A percentile compares a stretch with the other conserved stretches of the same genome.
phyloP scores from a whole-genome alignment of 805 yeast genomes.

The Debaryomyces tyrocola region DNA sequence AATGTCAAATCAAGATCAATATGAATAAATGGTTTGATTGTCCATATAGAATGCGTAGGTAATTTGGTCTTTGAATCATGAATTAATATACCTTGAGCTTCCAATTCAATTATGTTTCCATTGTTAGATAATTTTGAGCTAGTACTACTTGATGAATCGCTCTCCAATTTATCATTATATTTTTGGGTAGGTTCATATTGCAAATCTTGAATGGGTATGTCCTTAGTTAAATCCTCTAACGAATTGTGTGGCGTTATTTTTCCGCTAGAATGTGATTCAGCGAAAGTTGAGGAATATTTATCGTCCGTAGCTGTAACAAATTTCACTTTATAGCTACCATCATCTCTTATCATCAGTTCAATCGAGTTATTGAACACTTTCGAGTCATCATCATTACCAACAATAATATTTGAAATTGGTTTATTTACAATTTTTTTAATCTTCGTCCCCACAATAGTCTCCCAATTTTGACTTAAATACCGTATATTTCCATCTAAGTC shows the following conservation, averaged over 20 bases:
- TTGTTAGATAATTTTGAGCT: conserved; percentile 47
- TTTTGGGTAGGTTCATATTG: not conserved
- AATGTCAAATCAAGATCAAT: conserved; percentile 64
- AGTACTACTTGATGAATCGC: conserved; percentile 10
- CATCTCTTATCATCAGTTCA: conserved; percentile 67
- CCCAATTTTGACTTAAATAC: conserved; percentile 79
- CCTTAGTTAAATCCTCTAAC: conserved; percentile 10
- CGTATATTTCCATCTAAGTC: conserved; percentile 77
- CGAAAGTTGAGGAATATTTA: not conserved
- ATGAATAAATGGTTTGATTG: conserved; percentile 73
- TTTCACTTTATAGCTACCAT: conserved; percentile 73
- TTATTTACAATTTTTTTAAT: conserved; percentile 51
- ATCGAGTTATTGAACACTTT: conserved; percentile 69
- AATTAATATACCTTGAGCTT: conserved; percentile 91
- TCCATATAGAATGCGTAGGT: conserved; percentile 91
- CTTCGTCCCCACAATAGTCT: conserved; percentile 67
- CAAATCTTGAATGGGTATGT: not conserved
- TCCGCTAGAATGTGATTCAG: conserved; percentile 9
- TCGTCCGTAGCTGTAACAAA: conserved; percentile 57
- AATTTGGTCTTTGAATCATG: conserved; percentile 55
- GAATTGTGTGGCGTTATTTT: conserved; percentile 28
- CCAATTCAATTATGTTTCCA: conserved; percentile 69
- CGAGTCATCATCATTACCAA: conserved; percentile 65
- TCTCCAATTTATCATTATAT: not conserved
- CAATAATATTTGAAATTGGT: conserved; percentile 62